Conservation (phyloP, 2,329 filamentous ascomycete species). For the Periconia sp. region DNA sequence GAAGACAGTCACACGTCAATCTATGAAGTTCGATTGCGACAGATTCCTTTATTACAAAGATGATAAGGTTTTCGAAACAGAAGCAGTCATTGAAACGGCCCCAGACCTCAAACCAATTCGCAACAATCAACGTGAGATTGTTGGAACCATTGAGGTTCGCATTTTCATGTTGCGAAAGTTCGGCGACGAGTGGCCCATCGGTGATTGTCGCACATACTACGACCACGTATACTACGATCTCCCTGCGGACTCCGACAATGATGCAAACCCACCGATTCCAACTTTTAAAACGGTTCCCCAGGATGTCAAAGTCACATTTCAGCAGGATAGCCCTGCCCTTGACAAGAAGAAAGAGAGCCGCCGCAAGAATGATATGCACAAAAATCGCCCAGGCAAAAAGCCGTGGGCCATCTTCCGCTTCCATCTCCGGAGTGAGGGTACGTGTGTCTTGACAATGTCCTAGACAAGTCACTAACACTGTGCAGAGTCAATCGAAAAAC, state of each 20-base stretch:
- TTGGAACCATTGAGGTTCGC: constrained; percentile 37
- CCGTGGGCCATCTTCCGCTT: constrained; percentile 47
- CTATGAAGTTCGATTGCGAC: constrained; percentile 22
- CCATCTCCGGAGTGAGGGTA: constrained; percentile 41
- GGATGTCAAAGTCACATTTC: constrained; percentile 22
- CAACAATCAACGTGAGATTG: constrained; percentile 13
- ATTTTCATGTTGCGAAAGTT: constrained; percentile 28
- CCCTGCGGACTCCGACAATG: not conserved
- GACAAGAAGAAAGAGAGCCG: constrained; percentile 8
- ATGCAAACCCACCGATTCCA: not conserved
- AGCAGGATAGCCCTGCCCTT: constrained; percentile 16
- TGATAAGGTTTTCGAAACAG: constrained; percentile 74
- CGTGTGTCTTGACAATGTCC: constrained; percentile 1
- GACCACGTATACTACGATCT: not conserved
- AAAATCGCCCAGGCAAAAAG: constrained; percentile 32
- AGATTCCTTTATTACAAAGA: constrained; percentile 19
- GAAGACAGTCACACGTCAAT: constrained; percentile 14
- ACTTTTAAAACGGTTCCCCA: constrained; percentile 22
- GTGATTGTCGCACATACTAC: constrained; percentile 15
- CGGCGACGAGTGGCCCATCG: constrained; percentile 15
- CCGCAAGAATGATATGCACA: constrained; percentile 13
- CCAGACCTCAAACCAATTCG: constrained; percentile 62
- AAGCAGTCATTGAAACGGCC: constrained; percentile 74
- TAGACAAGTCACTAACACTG: not conserved
- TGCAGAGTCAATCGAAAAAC: constrained; percentile 18